A percentile compares a stretch with the other conserved stretches of the same genome.
phyloP scores from a whole-genome alignment of 306 rosid species.

The Dryas drummondii region DNA sequence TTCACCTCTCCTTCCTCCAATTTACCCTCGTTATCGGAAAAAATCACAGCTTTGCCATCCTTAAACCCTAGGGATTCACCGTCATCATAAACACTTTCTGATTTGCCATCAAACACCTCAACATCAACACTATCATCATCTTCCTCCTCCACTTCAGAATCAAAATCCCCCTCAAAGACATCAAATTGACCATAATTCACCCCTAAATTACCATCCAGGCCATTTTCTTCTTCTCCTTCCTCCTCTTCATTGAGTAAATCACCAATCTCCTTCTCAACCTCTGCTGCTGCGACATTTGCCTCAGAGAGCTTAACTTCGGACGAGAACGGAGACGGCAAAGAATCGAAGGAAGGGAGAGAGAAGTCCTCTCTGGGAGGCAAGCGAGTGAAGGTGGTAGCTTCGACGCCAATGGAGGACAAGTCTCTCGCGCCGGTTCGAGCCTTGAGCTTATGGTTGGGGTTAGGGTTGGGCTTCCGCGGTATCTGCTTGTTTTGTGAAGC shows the following conservation, averaged over 20 bases:
- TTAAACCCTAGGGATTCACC: slow-evolving; percentile 16
- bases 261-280: slow-evolving; percentile 26
- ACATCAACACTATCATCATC: slow-evolving; percentile 21
- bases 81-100: slow-evolving; percentile 7
- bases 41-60: slow-evolving; percentile 14
- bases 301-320: slow-evolving; percentile 77
- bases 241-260: slow-evolving; percentile 28
- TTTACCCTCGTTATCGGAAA: slow-evolving; percentile 19
- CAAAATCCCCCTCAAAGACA: slow-evolving; percentile 33
- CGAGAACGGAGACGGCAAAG: slow-evolving; percentile 13
- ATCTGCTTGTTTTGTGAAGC: slow-evolving; percentile 30
- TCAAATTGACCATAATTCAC: slow-evolving; percentile 24
- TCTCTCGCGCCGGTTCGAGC: slow-evolving; percentile 34
- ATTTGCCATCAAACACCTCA: slow-evolving; percentile 27
- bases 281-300: slow-evolving; percentile 34
- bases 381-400: slow-evolving; percentile 83
- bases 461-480: slow-evolving; percentile 25
- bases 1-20: slow-evolving; percentile 40
- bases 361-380: slow-evolving; percentile 82
- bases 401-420: slow-evolving; percentile 46
- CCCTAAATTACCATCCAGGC: slow-evolving; percentile 20
- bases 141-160: slow-evolving; percentile 36
- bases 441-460: slow-evolving; percentile 23
- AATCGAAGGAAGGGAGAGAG: slow-evolving; percentile 25
- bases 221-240: slow-evolving; percentile 3